Evolutionary conservation across 2,329 filamentous ascomycete species (phyloP).

Genomic region (Boeremia lycopersici): DNA sequence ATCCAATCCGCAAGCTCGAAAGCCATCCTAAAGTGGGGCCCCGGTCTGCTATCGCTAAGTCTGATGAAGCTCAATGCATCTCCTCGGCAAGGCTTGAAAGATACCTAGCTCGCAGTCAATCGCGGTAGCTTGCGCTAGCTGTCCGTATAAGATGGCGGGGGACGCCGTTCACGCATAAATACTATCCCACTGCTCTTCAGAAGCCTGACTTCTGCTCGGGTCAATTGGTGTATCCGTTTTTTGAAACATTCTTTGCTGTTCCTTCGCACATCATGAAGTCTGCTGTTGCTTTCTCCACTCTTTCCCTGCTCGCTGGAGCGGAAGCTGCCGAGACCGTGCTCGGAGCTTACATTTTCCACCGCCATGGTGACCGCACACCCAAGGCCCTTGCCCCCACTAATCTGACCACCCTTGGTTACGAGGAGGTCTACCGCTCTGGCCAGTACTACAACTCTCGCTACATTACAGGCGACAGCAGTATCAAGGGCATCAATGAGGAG

Average conservation of each 20-base stretch:
- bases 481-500: conserved; percentile 70
- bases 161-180: not conserved
- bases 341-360: conserved; percentile 84
- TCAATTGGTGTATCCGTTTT: conserved; percentile 13
- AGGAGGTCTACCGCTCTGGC: conserved; percentile 74
- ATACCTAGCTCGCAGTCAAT: conserved; percentile 3
- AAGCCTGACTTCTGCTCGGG: conserved; percentile 9
- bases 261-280: conserved; percentile 36
- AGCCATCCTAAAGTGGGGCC: not conserved
- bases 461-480: conserved; percentile 66
- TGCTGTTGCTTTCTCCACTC: conserved; percentile 26
- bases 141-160: conserved; percentile 25
- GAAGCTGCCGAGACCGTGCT: conserved; percentile 69
- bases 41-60: conserved; percentile 16
- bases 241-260: conserved; percentile 3
- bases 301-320: conserved; percentile 35
- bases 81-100: conserved; percentile 21
- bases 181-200: conserved; percentile 7
- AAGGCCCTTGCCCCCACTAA: conserved; percentile 74
- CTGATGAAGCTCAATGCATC: conserved; percentile 17
- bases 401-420: conserved; percentile 80
- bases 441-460: conserved; percentile 79
- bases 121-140: conserved; percentile 15
- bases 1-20: conserved; percentile 5
- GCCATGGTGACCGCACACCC: conserved; percentile 86